These are phyloP conservation scores for Colletotrichum sp. DNA, from an alignment of 2,329 filamentous ascomycete genomes.

Conservation along the genomic window DNA sequence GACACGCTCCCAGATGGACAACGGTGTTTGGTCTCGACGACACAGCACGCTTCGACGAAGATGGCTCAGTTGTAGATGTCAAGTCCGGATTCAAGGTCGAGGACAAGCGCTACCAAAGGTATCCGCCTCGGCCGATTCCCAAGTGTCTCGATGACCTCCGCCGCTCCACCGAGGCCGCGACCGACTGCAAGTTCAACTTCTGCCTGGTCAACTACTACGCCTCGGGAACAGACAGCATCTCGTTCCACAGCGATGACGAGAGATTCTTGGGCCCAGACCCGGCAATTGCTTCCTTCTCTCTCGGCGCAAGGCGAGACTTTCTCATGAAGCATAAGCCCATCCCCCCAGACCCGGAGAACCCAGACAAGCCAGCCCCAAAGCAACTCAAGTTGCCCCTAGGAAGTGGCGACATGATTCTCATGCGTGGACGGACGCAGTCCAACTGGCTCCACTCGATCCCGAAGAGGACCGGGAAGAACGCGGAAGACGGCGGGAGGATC, in stretches of 20 bases:
- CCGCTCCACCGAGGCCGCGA: constrained; percentile 67
- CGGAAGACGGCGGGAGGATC: constrained; percentile 67
- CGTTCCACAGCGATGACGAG: constrained; percentile 83
- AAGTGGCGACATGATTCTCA: constrained; percentile 80
- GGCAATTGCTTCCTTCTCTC: constrained; percentile 75
- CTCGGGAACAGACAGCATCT: constrained; percentile 77
- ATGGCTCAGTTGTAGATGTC: constrained; percentile 47
- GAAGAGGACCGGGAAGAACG: constrained; percentile 70
- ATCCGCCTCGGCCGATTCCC: constrained; percentile 73
- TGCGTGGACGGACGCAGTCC: constrained; percentile 76
- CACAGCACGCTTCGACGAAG: constrained; percentile 63
- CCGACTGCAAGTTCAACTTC: constrained; percentile 76
- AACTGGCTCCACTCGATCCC: constrained; percentile 82
- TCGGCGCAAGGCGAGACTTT: constrained; percentile 77
- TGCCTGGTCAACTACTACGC: constrained; percentile 85
- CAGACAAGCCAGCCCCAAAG: constrained; percentile 29
- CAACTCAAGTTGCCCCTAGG: constrained; percentile 59
- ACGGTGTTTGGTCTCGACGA: constrained; percentile 66
- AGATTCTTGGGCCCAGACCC: constrained; percentile 73
- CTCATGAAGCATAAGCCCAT: constrained; percentile 79
- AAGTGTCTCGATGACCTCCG: constrained; percentile 71
- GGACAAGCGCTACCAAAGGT: constrained; percentile 61
- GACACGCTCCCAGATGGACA: constrained; percentile 41
- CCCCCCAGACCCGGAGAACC: constrained; percentile 29
- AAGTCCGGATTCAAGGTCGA: constrained; percentile 43